Percentiles rank a stretch among this genome's conserved stretches.
These are phyloP conservation scores for Pulveroboletus sp. DNA, from an alignment of 768 basidiomycete species.

Conservation along the genomic window DNA sequence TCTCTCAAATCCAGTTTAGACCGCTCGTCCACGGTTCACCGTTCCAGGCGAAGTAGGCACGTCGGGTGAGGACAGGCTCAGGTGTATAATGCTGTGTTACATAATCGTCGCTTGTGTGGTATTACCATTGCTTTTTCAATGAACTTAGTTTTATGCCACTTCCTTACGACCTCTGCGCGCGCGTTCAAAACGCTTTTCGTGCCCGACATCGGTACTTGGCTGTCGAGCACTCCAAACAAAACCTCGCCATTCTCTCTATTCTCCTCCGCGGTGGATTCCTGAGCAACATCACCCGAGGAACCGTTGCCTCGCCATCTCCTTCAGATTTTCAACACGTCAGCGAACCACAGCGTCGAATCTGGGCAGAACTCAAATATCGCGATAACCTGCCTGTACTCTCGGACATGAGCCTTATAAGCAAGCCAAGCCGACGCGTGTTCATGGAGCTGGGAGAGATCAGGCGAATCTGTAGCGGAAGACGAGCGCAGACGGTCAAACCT, in stretches of 20 bases:
- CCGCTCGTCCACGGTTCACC: slow-evolving; percentile 57
- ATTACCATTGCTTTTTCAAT: background rate
- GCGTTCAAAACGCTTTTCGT: slow-evolving; percentile 87
- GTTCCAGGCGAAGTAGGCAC: slow-evolving; percentile 59
- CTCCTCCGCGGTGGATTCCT: slow-evolving; percentile 90
- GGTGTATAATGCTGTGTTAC: background rate
- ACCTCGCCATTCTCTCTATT: slow-evolving; percentile 87
- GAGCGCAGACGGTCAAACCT: slow-evolving; percentile 77
- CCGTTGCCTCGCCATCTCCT: slow-evolving; percentile 60
- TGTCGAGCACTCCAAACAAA: slow-evolving; percentile 81
- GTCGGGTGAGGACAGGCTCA: slow-evolving; percentile 32
- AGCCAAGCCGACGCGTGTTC: slow-evolving; percentile 75
- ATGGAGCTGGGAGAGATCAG: slow-evolving; percentile 72
- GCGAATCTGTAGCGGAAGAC: slow-evolving; percentile 73
- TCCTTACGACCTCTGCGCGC: slow-evolving; percentile 85
- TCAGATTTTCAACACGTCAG: slow-evolving; percentile 51
- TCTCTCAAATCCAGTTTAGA: slow-evolving; percentile 61
- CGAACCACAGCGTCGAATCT: slow-evolving; percentile 74
- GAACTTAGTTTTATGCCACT: slow-evolving; percentile 39
- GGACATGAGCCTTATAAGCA: slow-evolving; percentile 76
- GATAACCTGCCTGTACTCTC: slow-evolving; percentile 81
- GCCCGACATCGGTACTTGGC: slow-evolving; percentile 75
- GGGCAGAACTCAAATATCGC: slow-evolving; percentile 93
- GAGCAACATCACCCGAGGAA: slow-evolving; percentile 76
- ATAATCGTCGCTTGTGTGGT: slow-evolving; percentile 7